Evolutionary conservation across 345 rosid genomes (phyloP), one percentile per base, ranked within the genome.

Genomic region (Limnanthes douglasii): DNA sequence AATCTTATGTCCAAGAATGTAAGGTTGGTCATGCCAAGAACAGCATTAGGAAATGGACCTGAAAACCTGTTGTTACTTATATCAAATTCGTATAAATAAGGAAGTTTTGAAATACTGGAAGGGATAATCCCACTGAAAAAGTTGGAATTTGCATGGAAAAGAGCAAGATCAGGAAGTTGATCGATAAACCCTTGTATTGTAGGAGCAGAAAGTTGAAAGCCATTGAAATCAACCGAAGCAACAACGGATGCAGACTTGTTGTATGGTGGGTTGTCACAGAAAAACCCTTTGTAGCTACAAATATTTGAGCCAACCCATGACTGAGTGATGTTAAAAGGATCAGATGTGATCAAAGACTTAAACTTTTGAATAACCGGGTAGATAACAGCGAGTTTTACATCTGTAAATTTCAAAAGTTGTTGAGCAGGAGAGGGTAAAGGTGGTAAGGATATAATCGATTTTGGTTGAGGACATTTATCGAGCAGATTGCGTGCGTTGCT

Each of bases 111-210:
- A 21, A 86, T 70, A 13, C 52, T 54, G 0, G 82, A 43, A 1
- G 88, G 71, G 34, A 78, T 28, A 0, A 61, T 23, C 15, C 97
- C 97, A 0, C 64, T 27, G 22, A 86, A 86, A 48, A 53, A 56
- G 66, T 86, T 86, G 38, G 94, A 78, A 48, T 86, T 86, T 10
- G 82, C 97, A 20, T 86, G 94, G 56, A 82, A 86, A 37, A 86
- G 62, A 8, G 85, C 94, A 18, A 82, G 50, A 36, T 70, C 88
- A 0, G 83, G 85, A 11, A 82, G 72, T 19, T 59, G 65, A 31
- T 82, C 97, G 15, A 81, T 70, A 17, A 78, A 86, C 12, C 82
- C 82, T 12, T 78, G 75, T n/a, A 86, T 68, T 1, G 69, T 43
- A 19, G 97, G 75, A 12, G 94, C 88, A 1, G 65, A 26, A 17